Percentiles rank a stretch among this genome's conserved stretches.
phyloP scores from a whole-genome alignment of 169 alveolate species.

The Plasmodium knowlesi region DNA sequence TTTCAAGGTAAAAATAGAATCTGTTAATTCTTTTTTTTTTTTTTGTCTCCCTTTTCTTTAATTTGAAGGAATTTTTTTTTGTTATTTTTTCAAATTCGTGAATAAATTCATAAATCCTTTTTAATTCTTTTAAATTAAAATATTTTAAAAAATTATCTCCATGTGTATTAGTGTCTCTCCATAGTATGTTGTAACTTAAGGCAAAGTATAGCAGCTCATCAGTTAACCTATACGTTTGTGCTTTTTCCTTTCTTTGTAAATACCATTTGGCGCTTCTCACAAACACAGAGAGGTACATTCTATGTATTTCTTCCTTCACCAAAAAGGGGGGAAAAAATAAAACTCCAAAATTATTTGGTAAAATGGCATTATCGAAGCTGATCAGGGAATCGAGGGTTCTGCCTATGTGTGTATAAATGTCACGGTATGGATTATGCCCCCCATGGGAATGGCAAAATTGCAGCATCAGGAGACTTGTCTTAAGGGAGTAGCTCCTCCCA shows the following conservation, averaged over 20 bases:
- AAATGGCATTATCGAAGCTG: background rate
- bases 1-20: slow-evolving; percentile 5
- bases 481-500: slow-evolving; percentile 11
- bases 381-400: background rate
- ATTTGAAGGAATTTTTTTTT: slow-evolving; percentile 32
- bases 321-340: slow-evolving; percentile 47
- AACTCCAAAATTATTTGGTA: slow-evolving; percentile 43
- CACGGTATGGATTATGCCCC: background rate
- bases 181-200: slow-evolving; percentile 31
- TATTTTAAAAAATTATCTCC: slow-evolving; percentile 12
- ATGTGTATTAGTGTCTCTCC: background rate
- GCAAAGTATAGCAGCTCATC: slow-evolving; percentile 25
- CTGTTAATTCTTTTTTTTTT: background rate
- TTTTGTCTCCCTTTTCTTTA: slow-evolving; percentile 9
- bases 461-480: slow-evolving; percentile 11
- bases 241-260: slow-evolving; percentile 3
- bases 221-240: slow-evolving; percentile 31
- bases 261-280: slow-evolving; percentile 15
- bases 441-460: slow-evolving; percentile 26
- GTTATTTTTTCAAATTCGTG: slow-evolving; percentile 61
- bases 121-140: slow-evolving; percentile 50
- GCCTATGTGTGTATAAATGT: slow-evolving; percentile 2
- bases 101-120: slow-evolving; percentile 44
- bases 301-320: background rate
- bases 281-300: slow-evolving; percentile 21